Base-by-base conservation (phyloP, 2,329 filamentous ascomycete species). In the Sarocladium kiliense region DNA sequence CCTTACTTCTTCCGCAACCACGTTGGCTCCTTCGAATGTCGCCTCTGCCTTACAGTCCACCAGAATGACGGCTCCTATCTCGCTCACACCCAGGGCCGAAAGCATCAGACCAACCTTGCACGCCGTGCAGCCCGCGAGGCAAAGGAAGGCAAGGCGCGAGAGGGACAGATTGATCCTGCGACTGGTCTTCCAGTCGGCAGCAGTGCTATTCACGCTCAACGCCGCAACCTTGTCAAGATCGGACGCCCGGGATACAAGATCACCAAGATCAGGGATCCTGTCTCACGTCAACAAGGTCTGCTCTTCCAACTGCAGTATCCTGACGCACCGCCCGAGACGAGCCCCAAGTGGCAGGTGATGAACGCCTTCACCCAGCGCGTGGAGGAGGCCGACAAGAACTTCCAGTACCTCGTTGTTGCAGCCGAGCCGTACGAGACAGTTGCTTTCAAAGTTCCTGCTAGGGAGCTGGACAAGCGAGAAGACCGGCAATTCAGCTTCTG, bases 1-100 rank as follows among this genome's bases (percentile, higher is more conserved):
- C 94, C 94, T 0, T 99, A 97, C 82, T 97, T 97, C 79, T 99
- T 99, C 86, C 96, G 96, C 73, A 99, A 99, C 79, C 93, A 99
- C 74, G 90, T 97, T 65, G 94, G 94, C 67, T 94, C 88, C 67
- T 99, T 97, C 74, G 94, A 99, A 74, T 99, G 94, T 72, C 89
- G 94, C 27, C 87, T 99, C 39, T 99, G 94, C 68, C 79, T 99
- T 25, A 99, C 94, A 0, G 93, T 97, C 3, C 94, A 99, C 79
- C 94, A 99, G 68, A 99, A 99, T 71, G 94, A 99, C 76, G 94
- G 94, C 60, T 97, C 92, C 49, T 99, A 99, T 74, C 91, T 99
- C 62, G 94, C 94, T 1, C 94, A 99, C 75, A 99, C 94, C 3
- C 94, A 99, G 74, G 94, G 94, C 57, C 91, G 94, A 69, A 99